phyloP scores from a whole-genome alignment of 2,329 filamentous ascomycete genomes.

The Lachnellula cervina region DNA sequence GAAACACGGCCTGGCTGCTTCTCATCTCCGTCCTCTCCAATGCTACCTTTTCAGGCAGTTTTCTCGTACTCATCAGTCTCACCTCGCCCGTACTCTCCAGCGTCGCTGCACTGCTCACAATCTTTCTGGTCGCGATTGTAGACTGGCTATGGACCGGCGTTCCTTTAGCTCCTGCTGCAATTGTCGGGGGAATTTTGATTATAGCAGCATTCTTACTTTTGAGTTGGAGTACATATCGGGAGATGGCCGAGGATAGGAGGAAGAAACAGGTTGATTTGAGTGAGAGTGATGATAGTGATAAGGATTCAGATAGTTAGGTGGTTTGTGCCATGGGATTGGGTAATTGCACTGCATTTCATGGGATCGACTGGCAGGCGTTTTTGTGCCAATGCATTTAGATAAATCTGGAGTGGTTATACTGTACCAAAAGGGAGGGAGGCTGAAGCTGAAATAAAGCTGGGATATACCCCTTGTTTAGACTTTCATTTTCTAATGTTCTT shows the following conservation, averaged over 20 bases:
- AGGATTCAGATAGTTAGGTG: slow-evolving; percentile 1
- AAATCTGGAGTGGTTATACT: too few species aligned
- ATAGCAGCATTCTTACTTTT: slow-evolving; percentile 82
- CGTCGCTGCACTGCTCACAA: slow-evolving; percentile 89
- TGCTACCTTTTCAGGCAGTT: slow-evolving; percentile 86
- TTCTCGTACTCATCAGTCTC: slow-evolving; percentile 86
- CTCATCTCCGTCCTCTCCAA: slow-evolving; percentile 78
- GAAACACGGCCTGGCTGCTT: slow-evolving; percentile 74
- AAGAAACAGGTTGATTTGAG: slow-evolving; percentile 46
- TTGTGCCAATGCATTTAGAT: too few species aligned
- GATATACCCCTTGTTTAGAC: too few species aligned
- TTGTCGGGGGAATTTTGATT: slow-evolving; percentile 81
- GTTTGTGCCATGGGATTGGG: too few species aligned
- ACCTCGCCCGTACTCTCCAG: slow-evolving; percentile 90
- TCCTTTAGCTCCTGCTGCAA: slow-evolving; percentile 67
- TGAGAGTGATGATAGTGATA: slow-evolving; percentile 38
- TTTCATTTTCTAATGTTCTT: too few species aligned
- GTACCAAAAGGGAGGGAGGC: too few species aligned
- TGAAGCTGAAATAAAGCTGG: too few species aligned
- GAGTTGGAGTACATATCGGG: slow-evolving; percentile 86
- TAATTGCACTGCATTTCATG: too few species aligned
- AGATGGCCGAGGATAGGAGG: slow-evolving; percentile 80
- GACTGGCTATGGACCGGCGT: slow-evolving; percentile 84
- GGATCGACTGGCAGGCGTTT: too few species aligned
- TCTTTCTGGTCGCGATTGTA: slow-evolving; percentile 90